Percentiles rank a stretch among this genome's conserved stretches.
Evolutionary conservation across 192 early-diverging fungal species (phyloP).

Genomic region (Coemansia sp.): DNA sequence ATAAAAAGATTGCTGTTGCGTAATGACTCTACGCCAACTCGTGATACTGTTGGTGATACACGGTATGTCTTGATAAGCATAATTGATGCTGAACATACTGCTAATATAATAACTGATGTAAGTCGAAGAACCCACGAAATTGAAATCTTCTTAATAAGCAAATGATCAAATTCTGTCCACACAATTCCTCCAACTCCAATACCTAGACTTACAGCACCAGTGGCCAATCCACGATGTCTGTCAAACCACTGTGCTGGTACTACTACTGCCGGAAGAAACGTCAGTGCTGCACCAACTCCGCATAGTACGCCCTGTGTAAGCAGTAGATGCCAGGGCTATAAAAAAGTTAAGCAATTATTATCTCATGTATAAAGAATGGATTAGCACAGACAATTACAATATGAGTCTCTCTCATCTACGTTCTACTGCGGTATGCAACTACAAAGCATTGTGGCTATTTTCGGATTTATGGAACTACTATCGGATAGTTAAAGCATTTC

Average conservation of each 20-base stretch:
- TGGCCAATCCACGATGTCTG: conserved; percentile 56
- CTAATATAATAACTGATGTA: conserved; percentile 50
- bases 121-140: conserved; percentile 63
- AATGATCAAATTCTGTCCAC: conserved; percentile 59
- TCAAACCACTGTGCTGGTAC: conserved; percentile 62
- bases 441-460: too few relatives aligned
- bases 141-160: conserved; percentile 58
- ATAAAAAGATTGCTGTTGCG: conserved; percentile 26
- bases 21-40: not conserved
- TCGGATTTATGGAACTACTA: not conserved
- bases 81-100: conserved; percentile 24
- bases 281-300: conserved; percentile 55
- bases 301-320: conserved; percentile 62
- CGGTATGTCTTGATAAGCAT: conserved; percentile 44
- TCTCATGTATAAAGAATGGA: not conserved
- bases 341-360: conserved; percentile 4
- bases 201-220: conserved; percentile 62
- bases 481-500: not conserved
- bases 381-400: not conserved
- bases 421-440: not conserved
- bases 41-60: not conserved
- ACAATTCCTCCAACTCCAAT: conserved; percentile 71
- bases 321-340: conserved; percentile 63
- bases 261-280: conserved; percentile 50
- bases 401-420: not conserved